Conservation (phyloP, 371 early-diverging fungal genomes). For the Mucor racemosus region DNA sequence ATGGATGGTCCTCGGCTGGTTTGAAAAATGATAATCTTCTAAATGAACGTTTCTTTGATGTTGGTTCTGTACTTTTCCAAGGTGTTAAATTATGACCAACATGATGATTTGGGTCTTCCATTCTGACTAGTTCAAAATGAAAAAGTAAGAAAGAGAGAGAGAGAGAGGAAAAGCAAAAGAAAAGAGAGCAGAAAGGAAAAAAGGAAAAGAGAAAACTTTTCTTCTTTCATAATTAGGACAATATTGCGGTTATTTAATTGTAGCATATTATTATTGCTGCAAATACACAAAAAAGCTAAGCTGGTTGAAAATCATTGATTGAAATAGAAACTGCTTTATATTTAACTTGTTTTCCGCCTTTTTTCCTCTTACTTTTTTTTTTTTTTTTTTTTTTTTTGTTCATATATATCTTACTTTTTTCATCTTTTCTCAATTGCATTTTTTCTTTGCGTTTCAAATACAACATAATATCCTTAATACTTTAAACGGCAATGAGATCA, state of each 20-base stretch:
- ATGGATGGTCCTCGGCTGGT: constrained; percentile 1
- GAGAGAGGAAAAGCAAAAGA: not conserved
- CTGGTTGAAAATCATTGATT: not conserved
- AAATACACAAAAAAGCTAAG: not conserved
- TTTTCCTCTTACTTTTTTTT: not conserved
- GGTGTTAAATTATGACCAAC: constrained; percentile 1
- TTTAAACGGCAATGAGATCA: not conserved
- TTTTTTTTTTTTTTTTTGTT: not conserved
- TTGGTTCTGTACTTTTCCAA: constrained; percentile 17
- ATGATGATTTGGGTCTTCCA: constrained; percentile 3
- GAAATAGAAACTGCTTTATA: constrained; percentile 2
- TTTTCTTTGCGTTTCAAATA: not conserved
- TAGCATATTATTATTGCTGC: no score
- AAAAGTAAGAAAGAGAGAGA: not conserved
- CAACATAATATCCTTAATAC: not conserved
- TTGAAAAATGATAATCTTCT: constrained; percentile 23
- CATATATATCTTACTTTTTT: no score
- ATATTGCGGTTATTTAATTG: constrained; percentile 6
- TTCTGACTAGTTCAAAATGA: not conserved
- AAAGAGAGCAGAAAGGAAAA: not conserved
- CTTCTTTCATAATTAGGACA: not conserved
- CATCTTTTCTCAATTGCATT: not conserved
- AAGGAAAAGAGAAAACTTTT: not conserved
- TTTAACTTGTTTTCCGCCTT: not conserved
- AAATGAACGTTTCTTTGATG: constrained; percentile 13